Conservation (phyloP, 441 rosid species). For the Theobroma grandiflorum region DNA sequence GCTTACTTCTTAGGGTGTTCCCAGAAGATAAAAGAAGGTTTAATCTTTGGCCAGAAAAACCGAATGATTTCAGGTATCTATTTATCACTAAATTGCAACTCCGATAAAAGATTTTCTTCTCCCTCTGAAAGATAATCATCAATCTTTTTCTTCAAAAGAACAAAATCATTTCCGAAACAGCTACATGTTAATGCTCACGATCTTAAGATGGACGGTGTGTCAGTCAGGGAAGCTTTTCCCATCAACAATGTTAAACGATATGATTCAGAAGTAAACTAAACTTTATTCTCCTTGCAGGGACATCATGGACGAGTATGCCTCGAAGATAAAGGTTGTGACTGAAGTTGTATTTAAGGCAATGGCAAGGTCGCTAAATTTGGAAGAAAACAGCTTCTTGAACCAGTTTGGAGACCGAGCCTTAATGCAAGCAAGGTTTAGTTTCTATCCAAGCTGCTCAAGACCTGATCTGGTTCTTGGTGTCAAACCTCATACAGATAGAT, state of each 20-base stretch:
- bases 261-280: not conserved
- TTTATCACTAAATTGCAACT: not conserved
- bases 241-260: not conserved
- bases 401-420: constrained; percentile 57
- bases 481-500: constrained; percentile 74
- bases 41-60: constrained; percentile 62
- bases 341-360: constrained; percentile 56
- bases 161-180: not conserved
- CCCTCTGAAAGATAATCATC: not conserved
- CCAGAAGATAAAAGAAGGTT: constrained; percentile 55
- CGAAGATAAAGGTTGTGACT: constrained; percentile 36
- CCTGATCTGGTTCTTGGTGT: constrained; percentile 65
- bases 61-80: constrained; percentile 53
- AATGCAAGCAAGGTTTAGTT: constrained; percentile 66
- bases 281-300: constrained; percentile 35
- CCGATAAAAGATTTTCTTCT: not conserved
- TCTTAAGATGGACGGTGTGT: not conserved
- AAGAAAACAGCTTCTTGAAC: constrained; percentile 54
- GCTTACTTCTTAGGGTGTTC: constrained; percentile 50
- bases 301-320: constrained; percentile 52
- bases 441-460: constrained; percentile 72
- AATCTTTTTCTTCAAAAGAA: not conserved
- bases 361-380: constrained; percentile 65
- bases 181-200: not conserved
- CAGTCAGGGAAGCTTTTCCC: not conserved